Base-by-base conservation (phyloP, 257 asterid genomes). In the Cordia subcordata region DNA sequence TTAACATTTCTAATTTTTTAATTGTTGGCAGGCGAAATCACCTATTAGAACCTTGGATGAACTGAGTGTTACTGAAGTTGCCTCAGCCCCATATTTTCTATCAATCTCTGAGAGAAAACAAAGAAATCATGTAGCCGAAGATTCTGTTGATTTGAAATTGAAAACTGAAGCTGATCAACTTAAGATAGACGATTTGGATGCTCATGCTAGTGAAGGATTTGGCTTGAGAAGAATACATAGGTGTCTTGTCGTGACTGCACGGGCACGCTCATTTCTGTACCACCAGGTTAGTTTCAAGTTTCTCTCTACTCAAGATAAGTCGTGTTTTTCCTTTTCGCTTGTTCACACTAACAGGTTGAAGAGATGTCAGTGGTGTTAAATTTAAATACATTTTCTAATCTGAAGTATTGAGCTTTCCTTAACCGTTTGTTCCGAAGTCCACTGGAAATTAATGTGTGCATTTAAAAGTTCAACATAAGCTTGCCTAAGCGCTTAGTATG, bases 181-280 rank as follows among this genome's bases (percentile, higher is more conserved):
- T 32, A 79, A 64, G 47, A 23, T 17, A 38, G 76, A 69, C 37
- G 66, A 68, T 66, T 58, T 67, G 32, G 47, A 38, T 49, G 70
- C 61, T 59, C 78, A 70, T 60, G 66, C 72, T 65, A 60, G 65
- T 61, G 78, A 63, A 67, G 78, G 72, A 62, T 86, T 88, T 74
- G 97, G 99, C 67, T 57, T 60, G 71, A 78, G 91, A 75, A 81
- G 67, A 78, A 74, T 65, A 61, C 95, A 86, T 56, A 85, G 85
- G 44, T 84, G 96, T 82, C 70, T 88, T 55, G 91, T 84, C 71
- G 81, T 86, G 23, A 88, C 97, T 55, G 95, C 99, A 64, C 85
- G 96, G 49, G 81, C 91, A 32, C 88, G 88, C 38, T 92, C 99
- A 55, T 92, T 92, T 70, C 94, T 92, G 57, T 92, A 92, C 75